Evolutionary conservation across 1,284 basidiomycete genomes (phyloP), one percentile per base, ranked within the genome.

Genomic region (Moesziomyces aphidis): DNA sequence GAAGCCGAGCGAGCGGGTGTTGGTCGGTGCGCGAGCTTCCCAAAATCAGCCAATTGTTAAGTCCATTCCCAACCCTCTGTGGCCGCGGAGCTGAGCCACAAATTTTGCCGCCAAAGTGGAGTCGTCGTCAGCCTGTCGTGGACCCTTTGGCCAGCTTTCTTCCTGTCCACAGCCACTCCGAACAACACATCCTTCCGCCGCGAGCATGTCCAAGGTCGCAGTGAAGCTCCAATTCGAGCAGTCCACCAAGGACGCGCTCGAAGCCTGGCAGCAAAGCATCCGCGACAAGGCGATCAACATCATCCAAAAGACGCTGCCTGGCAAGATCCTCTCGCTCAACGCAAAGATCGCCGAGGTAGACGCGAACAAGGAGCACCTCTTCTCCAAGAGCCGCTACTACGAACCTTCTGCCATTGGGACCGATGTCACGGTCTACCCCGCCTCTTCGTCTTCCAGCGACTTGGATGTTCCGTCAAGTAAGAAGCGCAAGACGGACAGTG

Each of bases 251-350:
- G 61, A 71, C 31, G 63, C 55, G 5, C 60, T 75, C 55, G 73
- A 75, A 50, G 51, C 60, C 3, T 75, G 67, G 68, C 73, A 75
- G 48, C 52, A 75, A 24, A 57, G 46, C 17, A 54, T 75, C 15
- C 68, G 64, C 0, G 56, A 62, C 26, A 63, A 58, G n/a, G 73
- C 73, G 19, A 48, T 76, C 46, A 56, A 56, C 51, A 67, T 76
- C 43, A 68, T 76, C 31, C 73, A 76, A 48, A 62, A 56, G 39
- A 76, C 55, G 5, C 62, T 76, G 0, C 73, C 73, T 9, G 55
- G 52, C n/a, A 76, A 72, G 50, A 66, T 76, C 54, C 69, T 76
- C 31, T 50, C 58, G 31, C 64, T 76, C 57, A 76, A 72, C 51
- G 56, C 49, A 13, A 68, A 61, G 42, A 59, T 76, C 21, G 61